Conservation (phyloP, 495 filamentous ascomycete genomes). For the Xylaria bambusicola region DNA sequence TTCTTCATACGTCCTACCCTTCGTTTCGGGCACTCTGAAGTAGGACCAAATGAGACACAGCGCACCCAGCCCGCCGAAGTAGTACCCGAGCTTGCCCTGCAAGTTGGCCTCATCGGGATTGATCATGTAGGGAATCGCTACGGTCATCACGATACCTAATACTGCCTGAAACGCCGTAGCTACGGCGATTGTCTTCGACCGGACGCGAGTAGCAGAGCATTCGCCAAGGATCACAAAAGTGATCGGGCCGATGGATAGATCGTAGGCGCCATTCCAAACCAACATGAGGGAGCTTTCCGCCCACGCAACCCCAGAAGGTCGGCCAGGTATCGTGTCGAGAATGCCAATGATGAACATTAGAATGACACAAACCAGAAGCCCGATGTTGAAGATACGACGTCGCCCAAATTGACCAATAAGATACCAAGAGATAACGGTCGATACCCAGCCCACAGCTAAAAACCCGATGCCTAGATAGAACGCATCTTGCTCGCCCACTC, state of each 20-base stretch:
- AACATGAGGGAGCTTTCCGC: slow-evolving; percentile 56
- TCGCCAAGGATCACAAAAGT: slow-evolving; percentile 65
- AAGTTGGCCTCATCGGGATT: slow-evolving; percentile 65
- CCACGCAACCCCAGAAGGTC: slow-evolving; percentile 49
- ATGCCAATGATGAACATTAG: slow-evolving; percentile 62
- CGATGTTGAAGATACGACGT: slow-evolving; percentile 54
- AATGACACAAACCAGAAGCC: slow-evolving; percentile 47
- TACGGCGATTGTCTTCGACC: slow-evolving; percentile 64
- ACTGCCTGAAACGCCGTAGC: slow-evolving; percentile 62
- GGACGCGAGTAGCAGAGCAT: slow-evolving; percentile 56
- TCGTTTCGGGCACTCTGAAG: slow-evolving; percentile 63
- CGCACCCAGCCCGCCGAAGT: slow-evolving; percentile 60
- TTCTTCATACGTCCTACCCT: slow-evolving; percentile 61
- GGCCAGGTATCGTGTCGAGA: slow-evolving; percentile 54
- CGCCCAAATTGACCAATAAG: slow-evolving; percentile 56
- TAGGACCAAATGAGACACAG: slow-evolving; percentile 51
- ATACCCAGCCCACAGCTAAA: slow-evolving; percentile 46
- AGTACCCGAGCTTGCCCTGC: slow-evolving; percentile 67
- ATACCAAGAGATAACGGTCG: slow-evolving; percentile 56
- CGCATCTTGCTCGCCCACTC: slow-evolving; percentile 48
- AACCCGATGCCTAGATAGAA: slow-evolving; percentile 56
- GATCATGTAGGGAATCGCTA: slow-evolving; percentile 68
- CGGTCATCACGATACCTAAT: slow-evolving; percentile 61
- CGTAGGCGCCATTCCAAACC: slow-evolving; percentile 60
- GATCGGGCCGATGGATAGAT: slow-evolving; percentile 60